Evolutionary conservation across 176 grass and related monocot species (phyloP), one percentile per base, ranked within the genome.

Genomic region (Coix lacrymajobi): DNA sequence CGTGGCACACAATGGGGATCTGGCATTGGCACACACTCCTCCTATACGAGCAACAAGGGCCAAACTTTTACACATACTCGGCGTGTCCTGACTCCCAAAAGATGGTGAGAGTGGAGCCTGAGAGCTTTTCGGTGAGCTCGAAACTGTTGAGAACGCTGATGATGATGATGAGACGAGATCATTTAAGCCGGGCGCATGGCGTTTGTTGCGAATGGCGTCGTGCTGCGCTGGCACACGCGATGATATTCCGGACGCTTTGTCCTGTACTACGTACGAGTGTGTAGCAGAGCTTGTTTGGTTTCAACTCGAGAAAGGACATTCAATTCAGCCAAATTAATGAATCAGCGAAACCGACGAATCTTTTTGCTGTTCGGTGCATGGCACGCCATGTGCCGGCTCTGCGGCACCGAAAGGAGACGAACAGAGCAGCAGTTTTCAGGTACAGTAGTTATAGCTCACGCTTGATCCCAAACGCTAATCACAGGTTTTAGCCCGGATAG

Each of bases 331-430:
- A n/a, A 40, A 56, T 20, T n/a, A 71, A 16, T 28, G 51, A 56
- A 56, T 1, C 20, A 38, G 83, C 49, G 29, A 52, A 72, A 52
- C 54, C n/a, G 34, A 19, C 28, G 60, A 84, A 74, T 41, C 40
- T 71, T 76, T 14, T 11, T 26, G 26, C 29, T 46, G 78, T 73
- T 86, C 1, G 83, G 72, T 56, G 44, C 72, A 76, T 71, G 73
- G 32, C 88, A 83, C 30, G 73, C 79, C 88, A 86, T 90, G 79
- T 86, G 88, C 83, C 29, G 8, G 24, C 44, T 78, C 48, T 7
- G 73, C 10, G 17, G 19, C 64, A 11, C n/a, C 24, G 70, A 81
- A 84, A 89, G 87, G 31, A 65, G 17, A 51, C 38, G 3, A 54
- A 30, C 46, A 22, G 46, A 15, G 8, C 20, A 37, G 43, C 62